Evolutionary conservation across 164 flowering plant genomes (phyloP).

Genomic region (Paratinospora sagittata): DNA sequence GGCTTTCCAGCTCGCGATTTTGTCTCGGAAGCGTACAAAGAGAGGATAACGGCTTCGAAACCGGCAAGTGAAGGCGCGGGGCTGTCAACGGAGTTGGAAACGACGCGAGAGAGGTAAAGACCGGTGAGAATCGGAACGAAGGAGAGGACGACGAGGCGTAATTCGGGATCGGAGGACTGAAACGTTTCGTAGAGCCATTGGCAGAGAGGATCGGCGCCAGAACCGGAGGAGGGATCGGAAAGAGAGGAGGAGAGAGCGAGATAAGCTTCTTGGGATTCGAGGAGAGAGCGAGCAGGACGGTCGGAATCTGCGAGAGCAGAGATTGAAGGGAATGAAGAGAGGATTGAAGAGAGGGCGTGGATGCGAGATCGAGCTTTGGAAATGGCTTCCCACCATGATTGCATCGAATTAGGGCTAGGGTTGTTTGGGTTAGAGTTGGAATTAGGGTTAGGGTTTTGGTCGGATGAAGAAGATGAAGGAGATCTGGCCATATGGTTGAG

Average conservation of each 20-base stretch:
- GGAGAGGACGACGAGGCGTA: constrained; percentile 78
- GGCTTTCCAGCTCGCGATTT: constrained; percentile 75
- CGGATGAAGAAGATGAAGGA: constrained; percentile 21
- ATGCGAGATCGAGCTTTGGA: constrained; percentile 80
- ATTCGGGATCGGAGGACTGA: constrained; percentile 72
- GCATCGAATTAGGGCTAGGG: constrained; percentile 48
- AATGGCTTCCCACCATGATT: constrained; percentile 90
- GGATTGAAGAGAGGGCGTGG: constrained; percentile 56
- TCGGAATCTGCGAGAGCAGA: constrained; percentile 83
- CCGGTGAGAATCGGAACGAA: constrained; percentile 66
- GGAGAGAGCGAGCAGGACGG: constrained; percentile 82
- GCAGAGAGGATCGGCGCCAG: constrained; percentile 83
- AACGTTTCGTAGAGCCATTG: constrained; percentile 95
- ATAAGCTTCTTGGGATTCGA: constrained; percentile 52
- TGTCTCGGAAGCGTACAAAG: constrained; percentile 56
- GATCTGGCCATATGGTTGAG: constrained; percentile 10
- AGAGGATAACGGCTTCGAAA: constrained; percentile 80
- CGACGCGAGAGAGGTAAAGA: constrained; percentile 65
- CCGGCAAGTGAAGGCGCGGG: constrained; percentile 56
- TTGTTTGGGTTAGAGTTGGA: constrained; percentile 13
- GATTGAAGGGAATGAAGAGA: constrained; percentile 36
- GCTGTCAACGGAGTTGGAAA: constrained; percentile 28
- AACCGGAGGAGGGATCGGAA: constrained; percentile 53
- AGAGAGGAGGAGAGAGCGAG: constrained; percentile 47
- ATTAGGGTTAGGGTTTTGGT: constrained; percentile 8